Base-by-base conservation (phyloP, 2,329 filamentous ascomycete genomes). In the Curvularia hawaiiensis region DNA sequence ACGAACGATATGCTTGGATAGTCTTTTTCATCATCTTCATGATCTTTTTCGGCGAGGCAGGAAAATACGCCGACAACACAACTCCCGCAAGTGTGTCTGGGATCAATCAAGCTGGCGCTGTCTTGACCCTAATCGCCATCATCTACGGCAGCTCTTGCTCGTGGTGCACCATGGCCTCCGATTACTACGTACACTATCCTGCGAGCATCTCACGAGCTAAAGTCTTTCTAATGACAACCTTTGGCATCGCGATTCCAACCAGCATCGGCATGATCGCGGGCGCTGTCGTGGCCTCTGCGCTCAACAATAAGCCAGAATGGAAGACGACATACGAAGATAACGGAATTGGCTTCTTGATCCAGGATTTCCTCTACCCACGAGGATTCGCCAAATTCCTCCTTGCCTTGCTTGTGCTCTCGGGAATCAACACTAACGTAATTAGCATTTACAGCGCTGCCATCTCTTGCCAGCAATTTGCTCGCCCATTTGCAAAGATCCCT, bases 391-490 rank as follows among this genome's bases (percentile, higher is more conserved):
- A 83, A 55, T 79, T 83, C 65, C 76, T 79, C 47, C 76, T 80
- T 24, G 74, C 79, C 30, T 66, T 80, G n/a, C 73, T 80, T 40
- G 76, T 78, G 2, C 68, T 80, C 40, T 76, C 75, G 50, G 78
- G 78, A 54, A 75, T 80, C 60, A 79, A 77, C 56, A 79, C 79
- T 62, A 79, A 79, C 66, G 78, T 78, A 60, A 78, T 79, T 1
- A 79, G 78, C 65, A 79, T 79, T 73, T 92, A 82, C 68, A 77
- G 72, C 48, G 76, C 76, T 22, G 79, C 78, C 4, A 72, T 82
- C 14, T 77, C 76, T 26, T 76, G 79, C 60, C 79, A 81, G 69
- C 77, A 81, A 63, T 79, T 83, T 62, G 77, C 79, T 28, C 76
- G 79, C 53, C 78, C 78, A 31, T 78, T 79, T 39, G 79, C 81